phyloP scores from a whole-genome alignment of 768 basidiomycete species.

The Boletellus ananas region DNA sequence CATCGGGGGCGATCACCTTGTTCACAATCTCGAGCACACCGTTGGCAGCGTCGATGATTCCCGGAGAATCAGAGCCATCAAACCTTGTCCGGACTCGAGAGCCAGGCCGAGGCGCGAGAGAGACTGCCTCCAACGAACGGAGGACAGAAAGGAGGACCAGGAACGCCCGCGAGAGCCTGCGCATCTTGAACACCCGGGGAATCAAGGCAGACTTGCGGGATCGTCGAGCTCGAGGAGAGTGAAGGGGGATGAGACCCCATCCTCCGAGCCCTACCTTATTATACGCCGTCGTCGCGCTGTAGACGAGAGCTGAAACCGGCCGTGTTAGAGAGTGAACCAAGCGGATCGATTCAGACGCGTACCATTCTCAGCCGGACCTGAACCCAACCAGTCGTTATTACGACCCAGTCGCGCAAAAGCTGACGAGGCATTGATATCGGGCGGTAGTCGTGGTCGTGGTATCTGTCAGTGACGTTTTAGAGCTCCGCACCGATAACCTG shows the following conservation, averaged over 20 bases:
- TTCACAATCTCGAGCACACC: conserved; percentile 40
- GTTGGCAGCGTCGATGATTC: conserved; percentile 23
- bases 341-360: not conserved
- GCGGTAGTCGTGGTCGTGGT: too few species aligned
- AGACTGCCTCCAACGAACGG: conserved; percentile 15
- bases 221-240: conserved; percentile 2
- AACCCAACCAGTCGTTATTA: not conserved
- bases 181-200: conserved; percentile 22
- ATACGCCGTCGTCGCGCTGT: conserved; percentile 2
- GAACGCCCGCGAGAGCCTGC: conserved; percentile 7
- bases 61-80: conserved; percentile 1
- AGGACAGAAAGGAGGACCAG: conserved; percentile 13
- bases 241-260: not conserved
- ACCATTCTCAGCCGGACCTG: not conserved
- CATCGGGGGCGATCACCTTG: conserved; percentile 47
- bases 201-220: conserved; percentile 13
- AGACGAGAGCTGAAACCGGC: conserved; percentile 10
- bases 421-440: too few species aligned
- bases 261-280: conserved; percentile 4
- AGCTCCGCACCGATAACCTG: conserved; percentile 5
- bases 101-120: conserved; percentile 10
- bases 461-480: not conserved
- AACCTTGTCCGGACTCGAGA: not conserved
- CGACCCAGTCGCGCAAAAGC: not conserved
- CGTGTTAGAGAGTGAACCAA: conserved; percentile 1